Evolutionary conservation across 768 basidiomycete species (phyloP).

Genomic region (Dentipellis fragilis): DNA sequence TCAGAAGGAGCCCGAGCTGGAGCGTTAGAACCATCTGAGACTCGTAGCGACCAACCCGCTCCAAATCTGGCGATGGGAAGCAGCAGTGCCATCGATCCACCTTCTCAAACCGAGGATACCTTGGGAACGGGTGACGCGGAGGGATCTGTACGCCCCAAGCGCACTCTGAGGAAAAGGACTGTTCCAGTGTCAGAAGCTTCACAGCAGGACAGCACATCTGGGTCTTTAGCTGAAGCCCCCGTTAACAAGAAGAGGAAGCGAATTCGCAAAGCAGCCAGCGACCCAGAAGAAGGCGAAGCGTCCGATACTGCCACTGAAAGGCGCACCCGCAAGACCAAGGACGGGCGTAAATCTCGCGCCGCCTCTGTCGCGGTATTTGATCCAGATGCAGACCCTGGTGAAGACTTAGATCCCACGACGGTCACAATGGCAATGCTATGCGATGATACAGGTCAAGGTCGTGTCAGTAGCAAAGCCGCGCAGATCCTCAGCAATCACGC

Average conservation of each 20-base stretch:
- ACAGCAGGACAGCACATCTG: no score
- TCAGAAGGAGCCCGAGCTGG: conserved; percentile 1
- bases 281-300: background rate
- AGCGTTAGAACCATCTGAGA: no score
- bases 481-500: conserved; percentile 64
- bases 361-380: conserved; percentile 47
- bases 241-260: conserved; percentile 5
- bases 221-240: no score
- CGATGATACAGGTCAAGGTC: conserved; percentile 67
- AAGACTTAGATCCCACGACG: conserved; percentile 71
- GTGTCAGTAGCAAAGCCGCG: conserved; percentile 67
- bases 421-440: conserved; percentile 80
- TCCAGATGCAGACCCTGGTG: conserved; percentile 54
- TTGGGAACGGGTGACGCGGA: no score
- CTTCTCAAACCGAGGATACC: no score
- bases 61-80: no score
- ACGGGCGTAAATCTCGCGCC: conserved; percentile 15
- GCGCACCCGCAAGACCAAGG: conserved; percentile 7
- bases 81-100: no score
- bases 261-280: background rate
- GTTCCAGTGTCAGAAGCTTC: no score
- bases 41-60: no score
- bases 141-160: no score
- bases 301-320: background rate
- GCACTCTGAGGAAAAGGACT: no score